Conservation (phyloP, 2,329 filamentous ascomycete species). For the Aureobasidium sp. region DNA sequence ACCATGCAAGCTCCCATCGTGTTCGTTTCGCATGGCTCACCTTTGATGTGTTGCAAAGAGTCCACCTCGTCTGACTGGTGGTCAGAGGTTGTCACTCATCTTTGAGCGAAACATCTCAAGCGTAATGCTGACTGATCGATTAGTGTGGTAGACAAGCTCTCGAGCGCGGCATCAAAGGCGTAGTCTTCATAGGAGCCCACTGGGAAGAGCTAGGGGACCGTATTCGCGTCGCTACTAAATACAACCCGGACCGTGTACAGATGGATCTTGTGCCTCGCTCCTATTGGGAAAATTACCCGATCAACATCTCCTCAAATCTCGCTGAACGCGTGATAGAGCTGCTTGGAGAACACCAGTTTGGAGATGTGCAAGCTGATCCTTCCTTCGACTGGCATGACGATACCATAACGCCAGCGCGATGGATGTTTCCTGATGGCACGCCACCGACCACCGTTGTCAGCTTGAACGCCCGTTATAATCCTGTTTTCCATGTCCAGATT, state of each 20-base stretch:
- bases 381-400: slow-evolving; percentile 80
- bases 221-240: slow-evolving; percentile 69
- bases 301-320: too few relatives aligned
- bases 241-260: slow-evolving; percentile 57
- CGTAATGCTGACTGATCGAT: too few relatives aligned
- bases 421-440: slow-evolving; percentile 72
- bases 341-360: too few relatives aligned
- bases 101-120: too few relatives aligned
- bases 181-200: slow-evolving; percentile 68
- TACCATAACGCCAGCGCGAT: slow-evolving; percentile 72
- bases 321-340: too few relatives aligned
- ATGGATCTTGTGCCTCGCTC: too few relatives aligned
- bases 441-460: slow-evolving; percentile 70
- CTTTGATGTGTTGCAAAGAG: slow-evolving; percentile 76
- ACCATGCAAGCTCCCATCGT: too few relatives aligned
- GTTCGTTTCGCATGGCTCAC: slow-evolving; percentile 77
- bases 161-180: slow-evolving; percentile 61
- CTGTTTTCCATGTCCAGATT: slow-evolving; percentile 63
- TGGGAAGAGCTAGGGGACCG: slow-evolving; percentile 66
- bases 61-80: slow-evolving; percentile 69
- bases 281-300: too few relatives aligned
- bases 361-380: too few relatives aligned
- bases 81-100: too few relatives aligned
- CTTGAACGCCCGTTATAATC: slow-evolving; percentile 62
- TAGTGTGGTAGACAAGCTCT: slow-evolving; percentile 29